These are phyloP conservation scores for Lipomyces starkeyi DNA, from an alignment of 805 yeast genomes.

Conservation along the genomic window DNA sequence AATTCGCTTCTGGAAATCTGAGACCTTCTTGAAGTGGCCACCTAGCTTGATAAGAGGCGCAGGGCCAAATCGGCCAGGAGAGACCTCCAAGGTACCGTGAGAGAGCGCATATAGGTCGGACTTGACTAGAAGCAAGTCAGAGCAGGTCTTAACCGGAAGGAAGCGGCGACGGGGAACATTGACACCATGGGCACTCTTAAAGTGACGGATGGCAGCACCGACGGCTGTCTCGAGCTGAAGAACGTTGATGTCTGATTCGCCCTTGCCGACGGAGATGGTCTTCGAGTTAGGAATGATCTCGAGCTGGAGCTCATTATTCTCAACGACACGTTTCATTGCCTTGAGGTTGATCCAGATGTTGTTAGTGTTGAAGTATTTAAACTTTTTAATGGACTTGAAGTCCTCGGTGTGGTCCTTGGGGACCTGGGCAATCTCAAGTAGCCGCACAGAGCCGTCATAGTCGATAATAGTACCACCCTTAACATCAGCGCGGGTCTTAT, in stretches of 20 bases:
- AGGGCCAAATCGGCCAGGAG: conserved; percentile 83
- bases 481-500: conserved; percentile 98
- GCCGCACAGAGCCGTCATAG: conserved; percentile 91
- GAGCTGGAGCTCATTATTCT: conserved; percentile 76
- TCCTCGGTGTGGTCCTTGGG: conserved; percentile 99
- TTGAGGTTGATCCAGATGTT: conserved; percentile 96
- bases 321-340: conserved; percentile 92
- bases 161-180: conserved; percentile 98
- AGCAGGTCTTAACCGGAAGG: conserved; percentile 97
- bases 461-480: conserved; percentile 98
- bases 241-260: conserved; percentile 59
- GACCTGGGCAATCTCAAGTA: conserved; percentile 96
- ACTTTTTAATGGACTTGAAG: conserved; percentile 95
- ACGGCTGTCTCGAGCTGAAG: conserved; percentile 97
- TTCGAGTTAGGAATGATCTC: conserved; percentile 97
- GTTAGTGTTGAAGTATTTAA: conserved; percentile 97
- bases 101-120: conserved; percentile 89
- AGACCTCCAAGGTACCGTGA: conserved; percentile 88
- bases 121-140: conserved; percentile 91
- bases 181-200: conserved; percentile 94
- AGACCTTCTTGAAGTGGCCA: conserved; percentile 93
- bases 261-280: conserved; percentile 61
- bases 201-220: conserved; percentile 98
- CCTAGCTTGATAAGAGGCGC: conserved; percentile 96
- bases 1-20: conserved; percentile 85